These are phyloP conservation scores for Eimeria sp. DNA, from an alignment of 169 alveolate species.

Conservation along the genomic window DNA sequence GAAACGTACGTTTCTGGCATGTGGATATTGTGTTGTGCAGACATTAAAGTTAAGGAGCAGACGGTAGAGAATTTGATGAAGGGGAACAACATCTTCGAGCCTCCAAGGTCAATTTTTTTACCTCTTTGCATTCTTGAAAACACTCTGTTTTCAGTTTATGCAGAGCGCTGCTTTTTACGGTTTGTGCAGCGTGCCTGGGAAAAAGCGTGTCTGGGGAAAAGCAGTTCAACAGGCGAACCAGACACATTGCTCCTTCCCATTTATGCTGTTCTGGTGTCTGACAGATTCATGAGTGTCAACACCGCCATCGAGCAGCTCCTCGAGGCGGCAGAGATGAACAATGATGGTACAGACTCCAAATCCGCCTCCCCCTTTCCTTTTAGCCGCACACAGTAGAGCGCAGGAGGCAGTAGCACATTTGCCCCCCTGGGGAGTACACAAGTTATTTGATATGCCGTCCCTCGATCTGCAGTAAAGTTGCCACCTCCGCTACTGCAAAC, in stretches of 20 bases:
- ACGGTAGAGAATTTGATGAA: conserved; percentile 97
- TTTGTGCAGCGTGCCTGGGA: background rate
- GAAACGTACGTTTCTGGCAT: background rate
- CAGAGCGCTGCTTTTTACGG: conserved; percentile 67
- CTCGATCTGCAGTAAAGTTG: background rate
- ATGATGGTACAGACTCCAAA: conserved; percentile 2
- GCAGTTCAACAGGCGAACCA: too few relatives aligned
- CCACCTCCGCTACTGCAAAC: background rate
- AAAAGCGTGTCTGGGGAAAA: too few relatives aligned
- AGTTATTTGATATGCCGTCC: too few relatives aligned
- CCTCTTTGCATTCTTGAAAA: background rate
- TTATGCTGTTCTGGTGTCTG: background rate
- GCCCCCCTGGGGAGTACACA: background rate
- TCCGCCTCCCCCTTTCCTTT: too few relatives aligned
- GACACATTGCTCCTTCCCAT: background rate
- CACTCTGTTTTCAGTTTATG: background rate
- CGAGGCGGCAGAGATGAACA: conserved; percentile 67
- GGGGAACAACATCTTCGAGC: conserved; percentile 96
- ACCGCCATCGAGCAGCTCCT: conserved; percentile 80
- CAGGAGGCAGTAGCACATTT: background rate
- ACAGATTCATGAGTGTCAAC: conserved; percentile 84
- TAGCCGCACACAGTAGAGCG: background rate
- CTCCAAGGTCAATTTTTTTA: conserved; percentile 92
- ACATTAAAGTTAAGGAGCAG: conserved; percentile 99
- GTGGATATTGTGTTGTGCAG: conserved; percentile 85